Evolutionary conservation across 805 yeast genomes (phyloP).

Genomic region (Starmerella asiatica): DNA sequence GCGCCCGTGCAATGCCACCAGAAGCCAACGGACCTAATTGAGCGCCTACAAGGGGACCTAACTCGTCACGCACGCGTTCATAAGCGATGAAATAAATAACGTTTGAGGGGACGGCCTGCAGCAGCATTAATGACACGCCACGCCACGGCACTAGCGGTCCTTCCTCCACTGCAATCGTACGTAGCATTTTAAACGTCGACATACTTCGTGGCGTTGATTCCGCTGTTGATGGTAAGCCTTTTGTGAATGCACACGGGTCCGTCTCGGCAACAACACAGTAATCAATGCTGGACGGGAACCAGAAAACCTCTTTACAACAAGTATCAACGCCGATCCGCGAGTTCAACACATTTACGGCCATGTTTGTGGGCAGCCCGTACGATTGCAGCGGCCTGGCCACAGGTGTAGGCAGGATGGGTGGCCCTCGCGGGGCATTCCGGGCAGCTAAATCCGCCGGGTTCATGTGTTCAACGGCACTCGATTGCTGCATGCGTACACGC

Average conservation of each 20-base stretch:
- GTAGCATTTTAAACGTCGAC: constrained; percentile 55
- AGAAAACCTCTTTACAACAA: constrained; percentile 30
- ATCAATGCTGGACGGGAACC: constrained; percentile 28
- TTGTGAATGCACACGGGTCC: constrained; percentile 9
- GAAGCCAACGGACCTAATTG: constrained; percentile 62
- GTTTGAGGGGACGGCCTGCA: constrained; percentile 85
- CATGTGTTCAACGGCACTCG: constrained; percentile 19
- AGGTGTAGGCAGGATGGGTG: not conserved
- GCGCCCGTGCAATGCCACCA: constrained; percentile 68
- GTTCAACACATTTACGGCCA: not conserved
- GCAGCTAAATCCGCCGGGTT: not conserved
- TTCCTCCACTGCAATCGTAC: constrained; percentile 52
- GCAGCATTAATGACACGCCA: constrained; percentile 65
- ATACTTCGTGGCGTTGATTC: not conserved
- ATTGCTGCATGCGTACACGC: constrained; percentile 33
- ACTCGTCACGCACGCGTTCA: constrained; percentile 67
- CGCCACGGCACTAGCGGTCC: constrained; percentile 75
- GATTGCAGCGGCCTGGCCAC: not conserved
- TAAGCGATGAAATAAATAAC: constrained; percentile 90
- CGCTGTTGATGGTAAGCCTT: no score
- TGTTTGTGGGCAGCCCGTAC: not conserved
- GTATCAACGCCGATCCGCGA: constrained; percentile 27
- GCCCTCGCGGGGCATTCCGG: not conserved
- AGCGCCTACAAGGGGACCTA: constrained; percentile 36
- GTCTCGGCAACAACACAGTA: constrained; percentile 28